These are phyloP conservation scores for Kwoniella bestiolae DNA, from an alignment of 768 basidiomycete genomes.

Conservation along the genomic window DNA sequence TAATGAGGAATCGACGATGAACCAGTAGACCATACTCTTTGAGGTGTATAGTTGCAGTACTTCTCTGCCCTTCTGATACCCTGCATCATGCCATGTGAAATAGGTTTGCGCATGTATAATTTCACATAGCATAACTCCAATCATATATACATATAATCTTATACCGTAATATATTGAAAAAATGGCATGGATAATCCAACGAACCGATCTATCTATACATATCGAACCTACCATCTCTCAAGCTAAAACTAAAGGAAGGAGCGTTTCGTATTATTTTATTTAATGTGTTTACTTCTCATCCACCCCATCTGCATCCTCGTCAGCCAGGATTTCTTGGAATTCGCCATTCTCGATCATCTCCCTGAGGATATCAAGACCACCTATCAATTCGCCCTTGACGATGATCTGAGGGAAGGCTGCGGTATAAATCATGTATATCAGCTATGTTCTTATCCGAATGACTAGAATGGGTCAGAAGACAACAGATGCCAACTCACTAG, in stretches of 20 bases:
- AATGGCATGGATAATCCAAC: no score
- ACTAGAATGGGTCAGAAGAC: no score
- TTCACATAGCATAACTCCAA: background rate
- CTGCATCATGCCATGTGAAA: background rate
- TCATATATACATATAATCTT: no score
- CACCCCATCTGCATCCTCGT: constrained; percentile 21
- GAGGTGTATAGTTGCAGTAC: background rate
- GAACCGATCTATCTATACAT: no score
- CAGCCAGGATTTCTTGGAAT: constrained; percentile 62
- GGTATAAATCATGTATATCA: background rate
- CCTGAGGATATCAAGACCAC: constrained; percentile 89
- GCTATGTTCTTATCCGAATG: no score
- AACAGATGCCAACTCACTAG: constrained; percentile 59
- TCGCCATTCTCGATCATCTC: constrained; percentile 86
- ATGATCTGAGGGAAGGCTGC: constrained; percentile 53
- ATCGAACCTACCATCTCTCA: no score
- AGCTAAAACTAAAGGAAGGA: no score
- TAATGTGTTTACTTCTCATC: constrained; percentile 29
- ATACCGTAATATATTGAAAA: no score
- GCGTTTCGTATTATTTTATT: no score
- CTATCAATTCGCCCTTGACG: constrained; percentile 82
- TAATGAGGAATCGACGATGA: constrained; percentile 5
- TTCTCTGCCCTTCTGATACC: no score
- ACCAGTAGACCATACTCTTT: background rate
- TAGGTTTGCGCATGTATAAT: background rate